Conservation (phyloP, 192 early-diverging fungal species). For the Coemansia pectinata region DNA sequence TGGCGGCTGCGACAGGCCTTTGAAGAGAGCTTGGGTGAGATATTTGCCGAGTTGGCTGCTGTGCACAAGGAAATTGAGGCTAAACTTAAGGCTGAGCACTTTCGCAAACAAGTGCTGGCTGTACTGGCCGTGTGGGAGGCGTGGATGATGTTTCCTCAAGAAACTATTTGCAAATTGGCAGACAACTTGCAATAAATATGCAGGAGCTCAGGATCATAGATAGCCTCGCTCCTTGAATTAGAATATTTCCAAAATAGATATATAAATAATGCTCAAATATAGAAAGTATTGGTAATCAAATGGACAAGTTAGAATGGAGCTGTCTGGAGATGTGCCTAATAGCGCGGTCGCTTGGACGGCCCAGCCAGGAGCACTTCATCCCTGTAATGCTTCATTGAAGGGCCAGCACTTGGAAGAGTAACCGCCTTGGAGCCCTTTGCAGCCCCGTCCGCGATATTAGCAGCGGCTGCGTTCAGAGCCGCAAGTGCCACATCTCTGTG, state of each 20-base stretch:
- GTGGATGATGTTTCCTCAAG: slow-evolving; percentile 83
- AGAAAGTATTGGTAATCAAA: no score
- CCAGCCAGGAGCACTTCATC: neutral
- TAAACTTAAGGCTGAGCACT: slow-evolving; percentile 80
- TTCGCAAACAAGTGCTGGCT: slow-evolving; percentile 62
- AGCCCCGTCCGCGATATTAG: neutral
- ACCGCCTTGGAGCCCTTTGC: neutral
- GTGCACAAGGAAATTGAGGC: slow-evolving; percentile 70
- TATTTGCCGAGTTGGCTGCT: slow-evolving; percentile 71
- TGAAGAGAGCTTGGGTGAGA: slow-evolving; percentile 59
- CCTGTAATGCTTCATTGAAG: neutral
- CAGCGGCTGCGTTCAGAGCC: neutral
- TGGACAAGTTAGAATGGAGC: no score
- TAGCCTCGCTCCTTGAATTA: no score
- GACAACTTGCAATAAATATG: neutral
- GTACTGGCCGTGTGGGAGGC: slow-evolving; percentile 84
- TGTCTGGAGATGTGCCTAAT: neutral
- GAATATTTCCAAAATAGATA: no score
- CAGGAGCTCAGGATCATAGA: no score
- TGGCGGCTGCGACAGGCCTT: slow-evolving; percentile 81
- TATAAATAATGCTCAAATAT: no score
- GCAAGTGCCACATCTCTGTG: neutral
- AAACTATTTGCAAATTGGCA: slow-evolving; percentile 4
- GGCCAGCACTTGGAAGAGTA: neutral
- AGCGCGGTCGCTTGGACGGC: neutral